Percentiles rank a stretch among this genome's conserved stretches.
phyloP scores from a whole-genome alignment of 2,329 filamentous ascomycete genomes.

The Emergomyces pasteurianus region DNA sequence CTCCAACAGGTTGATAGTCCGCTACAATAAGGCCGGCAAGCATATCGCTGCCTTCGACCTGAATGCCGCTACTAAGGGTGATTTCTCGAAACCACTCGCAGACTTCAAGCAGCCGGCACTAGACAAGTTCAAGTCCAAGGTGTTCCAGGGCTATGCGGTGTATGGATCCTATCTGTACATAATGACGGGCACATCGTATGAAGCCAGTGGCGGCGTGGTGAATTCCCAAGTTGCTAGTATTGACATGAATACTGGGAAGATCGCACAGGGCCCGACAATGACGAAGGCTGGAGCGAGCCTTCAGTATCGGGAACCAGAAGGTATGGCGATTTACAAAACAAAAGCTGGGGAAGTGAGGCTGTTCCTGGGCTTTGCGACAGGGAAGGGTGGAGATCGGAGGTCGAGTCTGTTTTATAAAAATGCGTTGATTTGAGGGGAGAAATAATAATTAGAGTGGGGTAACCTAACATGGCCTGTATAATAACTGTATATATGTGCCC shows the following conservation, averaged over 20 bases:
- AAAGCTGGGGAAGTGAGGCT: conserved; percentile 11
- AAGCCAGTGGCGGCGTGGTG: conserved; percentile 5
- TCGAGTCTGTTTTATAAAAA: conserved; percentile 16
- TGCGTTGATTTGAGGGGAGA: conserved; percentile 7
- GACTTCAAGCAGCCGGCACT: conserved; percentile 10
- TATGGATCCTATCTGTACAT: conserved; percentile 13
- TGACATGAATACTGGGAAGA: conserved; percentile 13
- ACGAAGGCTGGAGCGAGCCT: conserved; percentile 14
- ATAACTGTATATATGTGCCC: neutral
- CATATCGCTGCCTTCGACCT: conserved; percentile 13
- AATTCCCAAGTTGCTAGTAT: conserved; percentile 12
- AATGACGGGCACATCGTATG: conserved; percentile 11
- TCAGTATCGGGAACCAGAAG: conserved; percentile 14
- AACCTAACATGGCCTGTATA: no score
- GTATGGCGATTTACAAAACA: conserved; percentile 14
- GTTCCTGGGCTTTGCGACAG: conserved; percentile 16
- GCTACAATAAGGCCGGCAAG: conserved; percentile 10
- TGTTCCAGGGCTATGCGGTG: conserved; percentile 12
- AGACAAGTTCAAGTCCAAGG: conserved; percentile 3
- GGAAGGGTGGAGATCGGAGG: conserved; percentile 9
- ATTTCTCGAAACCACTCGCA: conserved; percentile 11
- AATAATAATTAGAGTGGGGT: neutral
- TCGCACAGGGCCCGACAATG: conserved; percentile 12
- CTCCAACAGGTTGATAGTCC: conserved; percentile 11
- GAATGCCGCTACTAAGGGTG: conserved; percentile 7